phyloP scores from a whole-genome alignment of 1,139 yeast genomes.

The Yamadazyma oceani region DNA sequence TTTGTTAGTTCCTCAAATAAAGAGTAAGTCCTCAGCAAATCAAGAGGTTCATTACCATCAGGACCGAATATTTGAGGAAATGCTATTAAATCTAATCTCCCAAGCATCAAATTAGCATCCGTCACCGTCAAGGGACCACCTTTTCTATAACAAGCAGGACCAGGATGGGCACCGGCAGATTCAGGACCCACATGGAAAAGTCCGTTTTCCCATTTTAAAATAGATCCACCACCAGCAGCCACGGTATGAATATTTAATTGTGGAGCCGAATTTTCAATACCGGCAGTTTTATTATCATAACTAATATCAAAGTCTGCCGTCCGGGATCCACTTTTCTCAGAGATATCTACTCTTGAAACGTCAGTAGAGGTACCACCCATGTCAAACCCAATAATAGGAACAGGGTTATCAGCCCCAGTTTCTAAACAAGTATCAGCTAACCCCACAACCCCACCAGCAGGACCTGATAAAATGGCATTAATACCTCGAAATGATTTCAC shows the following conservation, averaged over 20 bases:
- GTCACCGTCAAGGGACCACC: slow-evolving; percentile 52
- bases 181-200: slow-evolving; percentile 52
- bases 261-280: slow-evolving; percentile 44
- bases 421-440: slow-evolving; percentile 47
- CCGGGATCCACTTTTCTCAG: slow-evolving; percentile 13
- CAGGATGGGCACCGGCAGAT: slow-evolving; percentile 49
- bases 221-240: slow-evolving; percentile 51
- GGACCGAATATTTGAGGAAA: slow-evolving; percentile 48
- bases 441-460: slow-evolving; percentile 56
- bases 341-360: slow-evolving; percentile 28
- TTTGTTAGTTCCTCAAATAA: slow-evolving; percentile 35
- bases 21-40: slow-evolving; percentile 27
- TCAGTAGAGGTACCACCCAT: slow-evolving; percentile 53
- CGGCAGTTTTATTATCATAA: slow-evolving; percentile 45
- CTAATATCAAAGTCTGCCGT: slow-evolving; percentile 42
- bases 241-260: slow-evolving; percentile 48
- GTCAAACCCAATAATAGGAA: slow-evolving; percentile 47
- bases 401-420: slow-evolving; percentile 15
- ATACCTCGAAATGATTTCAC: slow-evolving; percentile 50
- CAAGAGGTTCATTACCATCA: slow-evolving; percentile 40
- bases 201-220: slow-evolving; percentile 45
- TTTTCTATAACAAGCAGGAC: slow-evolving; percentile 47
- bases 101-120: slow-evolving; percentile 45
- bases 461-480: slow-evolving; percentile 49
- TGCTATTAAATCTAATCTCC: slow-evolving; percentile 39